These are phyloP conservation scores for Pseudevernia furfuracea DNA, from an alignment of 495 filamentous ascomycete genomes.

Conservation along the genomic window DNA sequence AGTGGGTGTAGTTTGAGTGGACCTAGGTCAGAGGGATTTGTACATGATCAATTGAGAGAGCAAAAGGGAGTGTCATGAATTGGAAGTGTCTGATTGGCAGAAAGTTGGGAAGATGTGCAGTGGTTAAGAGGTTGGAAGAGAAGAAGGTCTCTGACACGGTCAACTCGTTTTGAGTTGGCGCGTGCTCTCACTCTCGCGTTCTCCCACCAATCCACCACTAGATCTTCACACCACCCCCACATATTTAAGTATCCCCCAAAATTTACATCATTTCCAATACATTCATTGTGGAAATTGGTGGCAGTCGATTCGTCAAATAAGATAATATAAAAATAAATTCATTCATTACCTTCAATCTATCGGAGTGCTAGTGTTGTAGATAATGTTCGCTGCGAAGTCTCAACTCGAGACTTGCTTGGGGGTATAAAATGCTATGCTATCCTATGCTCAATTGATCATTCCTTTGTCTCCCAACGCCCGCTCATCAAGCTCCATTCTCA, in stretches of 20 bases:
- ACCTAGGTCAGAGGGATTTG: background rate
- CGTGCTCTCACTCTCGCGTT: constrained; percentile 11
- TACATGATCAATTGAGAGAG: constrained; percentile 14
- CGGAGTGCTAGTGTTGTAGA: background rate
- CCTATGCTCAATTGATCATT: too few relatives aligned
- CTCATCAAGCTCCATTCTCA: background rate
- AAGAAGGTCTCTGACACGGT: constrained; percentile 24
- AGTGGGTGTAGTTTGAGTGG: constrained; percentile 4
- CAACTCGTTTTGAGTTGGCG: constrained; percentile 18
- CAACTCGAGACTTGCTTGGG: constrained; percentile 7
- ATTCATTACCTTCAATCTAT: background rate
- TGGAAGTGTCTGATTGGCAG: background rate
- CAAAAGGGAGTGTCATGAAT: background rate
- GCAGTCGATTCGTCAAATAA: background rate
- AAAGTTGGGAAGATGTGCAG: background rate
- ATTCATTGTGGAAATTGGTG: background rate
- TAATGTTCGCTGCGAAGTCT: constrained; percentile 13
- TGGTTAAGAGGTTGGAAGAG: background rate
- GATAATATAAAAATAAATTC: too few relatives aligned
- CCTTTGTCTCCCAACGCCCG: background rate
- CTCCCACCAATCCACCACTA: background rate
- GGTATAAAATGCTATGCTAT: constrained; percentile 18
- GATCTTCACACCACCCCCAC: constrained; percentile 6
- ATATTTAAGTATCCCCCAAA: constrained; percentile 14
- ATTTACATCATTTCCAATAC: constrained; percentile 9